These are phyloP conservation scores for Colletotrichum nymphaeae DNA, from an alignment of 2,329 filamentous ascomycete genomes.

Conservation along the genomic window DNA sequence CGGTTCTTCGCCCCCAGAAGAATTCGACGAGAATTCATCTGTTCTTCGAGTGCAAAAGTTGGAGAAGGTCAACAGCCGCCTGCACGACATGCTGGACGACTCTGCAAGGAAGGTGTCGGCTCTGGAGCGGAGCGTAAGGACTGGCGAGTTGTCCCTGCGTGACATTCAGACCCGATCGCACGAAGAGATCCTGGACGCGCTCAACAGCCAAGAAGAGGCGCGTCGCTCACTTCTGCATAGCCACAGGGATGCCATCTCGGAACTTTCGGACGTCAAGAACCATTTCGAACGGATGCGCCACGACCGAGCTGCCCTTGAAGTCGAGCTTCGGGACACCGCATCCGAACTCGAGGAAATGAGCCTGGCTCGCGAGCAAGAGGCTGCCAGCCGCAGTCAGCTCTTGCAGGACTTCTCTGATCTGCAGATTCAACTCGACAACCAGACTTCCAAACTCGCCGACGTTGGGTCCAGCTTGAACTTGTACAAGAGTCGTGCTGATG, in stretches of 20 bases:
- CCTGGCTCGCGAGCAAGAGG: slow-evolving; percentile 84
- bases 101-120: slow-evolving; percentile 92
- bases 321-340: slow-evolving; percentile 85
- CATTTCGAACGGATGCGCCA: slow-evolving; percentile 90
- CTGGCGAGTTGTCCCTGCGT: slow-evolving; percentile 87
- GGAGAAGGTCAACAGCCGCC: slow-evolving; percentile 88
- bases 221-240: slow-evolving; percentile 83
- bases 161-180: slow-evolving; percentile 95
- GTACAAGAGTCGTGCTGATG: slow-evolving; percentile 92
- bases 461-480: slow-evolving; percentile 85
- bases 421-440: slow-evolving; percentile 91
- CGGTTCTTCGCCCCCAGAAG: slow-evolving; percentile 70
- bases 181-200: slow-evolving; percentile 91
- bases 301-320: slow-evolving; percentile 81
- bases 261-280: slow-evolving; percentile 87
- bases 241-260: slow-evolving; percentile 86
- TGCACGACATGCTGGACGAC: slow-evolving; percentile 95
- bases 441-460: slow-evolving; percentile 86
- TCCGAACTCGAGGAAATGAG: slow-evolving; percentile 87
- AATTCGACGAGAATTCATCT: slow-evolving; percentile 80
- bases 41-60: slow-evolving; percentile 87
- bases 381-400: slow-evolving; percentile 86
- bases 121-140: slow-evolving; percentile 86
- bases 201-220: slow-evolving; percentile 93
- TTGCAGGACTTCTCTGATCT: slow-evolving; percentile 93